phyloP scores from a whole-genome alignment of 768 basidiomycete genomes.

The Tylopilus plumbeoviolaceoides region DNA sequence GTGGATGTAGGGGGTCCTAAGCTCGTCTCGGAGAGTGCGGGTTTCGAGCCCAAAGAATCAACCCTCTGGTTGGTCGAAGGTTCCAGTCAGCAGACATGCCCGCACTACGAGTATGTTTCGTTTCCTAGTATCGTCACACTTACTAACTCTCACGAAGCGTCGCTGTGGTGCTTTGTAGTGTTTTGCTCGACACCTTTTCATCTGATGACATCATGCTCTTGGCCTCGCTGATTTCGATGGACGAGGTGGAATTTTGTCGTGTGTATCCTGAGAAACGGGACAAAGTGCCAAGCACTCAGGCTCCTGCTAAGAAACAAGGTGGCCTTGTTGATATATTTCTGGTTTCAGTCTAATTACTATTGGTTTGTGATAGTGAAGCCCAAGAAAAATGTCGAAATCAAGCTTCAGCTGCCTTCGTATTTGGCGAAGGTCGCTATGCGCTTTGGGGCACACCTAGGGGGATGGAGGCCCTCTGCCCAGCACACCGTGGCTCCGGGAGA shows the following conservation, averaged over 20 bases:
- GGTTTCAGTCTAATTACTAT: no score
- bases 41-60: neutral
- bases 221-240: slow-evolving; percentile 3
- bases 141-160: slow-evolving; percentile 1
- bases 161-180: slow-evolving; percentile 10
- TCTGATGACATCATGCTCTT: slow-evolving; percentile 13
- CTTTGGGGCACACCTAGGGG: neutral
- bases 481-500: no score
- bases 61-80: slow-evolving; percentile 11
- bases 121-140: no score
- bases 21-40: neutral
- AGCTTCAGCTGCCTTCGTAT: neutral
- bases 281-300: no score
- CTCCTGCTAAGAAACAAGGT: no score
- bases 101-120: slow-evolving; percentile 8
- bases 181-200: slow-evolving; percentile 10
- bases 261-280: neutral
- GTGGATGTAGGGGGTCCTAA: neutral
- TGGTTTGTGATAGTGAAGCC: neutral
- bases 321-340: no score
- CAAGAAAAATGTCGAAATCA: neutral
- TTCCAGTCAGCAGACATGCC: neutral
- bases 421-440: neutral
- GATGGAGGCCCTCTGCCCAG: neutral
- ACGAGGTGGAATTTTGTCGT: neutral